Evolutionary conservation across 768 basidiomycete genomes (phyloP).

Genomic region (Suillus bovinus): DNA sequence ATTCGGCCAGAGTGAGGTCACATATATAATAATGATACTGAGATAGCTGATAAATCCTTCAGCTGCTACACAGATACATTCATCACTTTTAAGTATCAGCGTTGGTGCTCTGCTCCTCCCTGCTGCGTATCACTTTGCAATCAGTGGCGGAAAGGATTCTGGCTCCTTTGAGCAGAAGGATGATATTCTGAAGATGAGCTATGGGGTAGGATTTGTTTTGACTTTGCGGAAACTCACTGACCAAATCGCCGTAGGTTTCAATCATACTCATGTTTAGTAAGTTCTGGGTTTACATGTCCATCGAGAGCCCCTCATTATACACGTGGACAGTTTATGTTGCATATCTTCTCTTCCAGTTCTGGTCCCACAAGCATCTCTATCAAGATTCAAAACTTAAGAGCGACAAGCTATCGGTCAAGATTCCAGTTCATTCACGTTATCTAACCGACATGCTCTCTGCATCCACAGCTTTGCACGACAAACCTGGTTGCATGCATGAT

Average conservation of each 20-base stretch:
- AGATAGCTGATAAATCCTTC: slow-evolving; percentile 11
- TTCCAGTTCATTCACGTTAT: slow-evolving; percentile 31
- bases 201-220: slow-evolving; percentile 40
- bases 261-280: slow-evolving; percentile 54
- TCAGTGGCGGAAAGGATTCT: slow-evolving; percentile 27
- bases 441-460: slow-evolving; percentile 24
- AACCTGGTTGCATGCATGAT: slow-evolving; percentile 17
- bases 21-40: background rate
- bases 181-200: slow-evolving; percentile 51
- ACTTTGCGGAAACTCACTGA: slow-evolving; percentile 6
- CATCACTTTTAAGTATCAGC: slow-evolving; percentile 73
- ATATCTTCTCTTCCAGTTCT: slow-evolving; percentile 57
- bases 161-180: slow-evolving; percentile 34
- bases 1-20: slow-evolving; percentile 64
- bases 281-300: slow-evolving; percentile 17
- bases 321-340: slow-evolving; percentile 45
- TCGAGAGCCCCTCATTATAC: background rate
- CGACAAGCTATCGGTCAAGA: slow-evolving; percentile 35
- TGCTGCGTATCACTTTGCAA: slow-evolving; percentile 73
- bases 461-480: slow-evolving; percentile 21
- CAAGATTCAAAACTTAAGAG: slow-evolving; percentile 48
- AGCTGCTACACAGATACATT: slow-evolving; percentile 70
- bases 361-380: slow-evolving; percentile 56
- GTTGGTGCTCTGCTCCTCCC: slow-evolving; percentile 80
- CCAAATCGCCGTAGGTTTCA: slow-evolving; percentile 37